A percentile compares a stretch with the other conserved stretches of the same genome.
phyloP scores from a whole-genome alignment of 164 flowering plant genomes.

The grape (Vitis vinifera) region ASM3070453v1 NC_081811.1:5032001-5032500 shows the following conservation, averaged over 20 bases:
- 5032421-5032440: neutral
- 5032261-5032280: constrained; percentile 29
- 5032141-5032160: constrained; percentile 85
- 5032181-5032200: constrained; percentile 84
- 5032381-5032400: neutral
- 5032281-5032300: neutral
- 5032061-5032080: neutral
- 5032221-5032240: constrained; percentile 93
- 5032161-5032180: constrained; percentile 73
- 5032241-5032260: constrained; percentile 89
- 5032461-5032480: neutral
- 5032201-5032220: constrained; percentile 71
- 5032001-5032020: constrained; percentile 94
- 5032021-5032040: constrained; percentile 92
- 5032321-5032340: neutral
- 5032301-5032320: neutral
- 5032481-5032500: no score
- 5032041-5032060: constrained; percentile 6
- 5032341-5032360: neutral
- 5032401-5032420: neutral
- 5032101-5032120: constrained; percentile 4
- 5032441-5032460: neutral
- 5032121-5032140: constrained; percentile 58
- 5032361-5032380: neutral
- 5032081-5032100: neutral